A percentile compares a stretch with the other conserved stretches of the same genome.
phyloP scores from a whole-genome alignment of 139 green algal species.

The Chlorella ohadii region DNA sequence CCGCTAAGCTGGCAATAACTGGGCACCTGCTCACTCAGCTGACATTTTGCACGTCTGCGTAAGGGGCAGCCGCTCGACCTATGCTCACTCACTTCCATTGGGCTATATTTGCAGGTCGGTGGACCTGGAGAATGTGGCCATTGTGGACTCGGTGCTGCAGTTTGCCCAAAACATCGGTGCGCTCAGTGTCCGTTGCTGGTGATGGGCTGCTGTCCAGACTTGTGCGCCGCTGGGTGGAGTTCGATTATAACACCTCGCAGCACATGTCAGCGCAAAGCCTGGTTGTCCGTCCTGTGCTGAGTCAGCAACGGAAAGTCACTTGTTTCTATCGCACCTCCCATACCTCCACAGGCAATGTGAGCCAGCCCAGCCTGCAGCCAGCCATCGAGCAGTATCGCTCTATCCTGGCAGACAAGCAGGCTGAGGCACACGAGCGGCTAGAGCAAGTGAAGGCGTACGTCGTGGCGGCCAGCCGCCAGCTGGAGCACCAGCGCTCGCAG shows the following conservation, averaged over 20 bases:
- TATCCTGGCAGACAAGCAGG: constrained; percentile 20
- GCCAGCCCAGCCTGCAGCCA: constrained; percentile 15
- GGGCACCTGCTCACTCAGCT: too few species aligned
- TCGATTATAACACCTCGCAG: too few species aligned
- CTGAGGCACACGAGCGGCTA: constrained; percentile 26
- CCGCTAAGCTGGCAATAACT: too few species aligned
- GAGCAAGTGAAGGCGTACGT: constrained; percentile 16
- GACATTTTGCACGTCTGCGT: too few species aligned
- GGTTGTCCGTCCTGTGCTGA: too few species aligned
- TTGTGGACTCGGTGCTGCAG: constrained; percentile 20
- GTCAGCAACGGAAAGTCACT: too few species aligned
- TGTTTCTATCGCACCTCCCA: neutral
- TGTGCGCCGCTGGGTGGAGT: too few species aligned
- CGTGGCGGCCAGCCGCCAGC: constrained; percentile 6
- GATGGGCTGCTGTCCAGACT: too few species aligned
- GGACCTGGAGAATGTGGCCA: constrained; percentile 19
- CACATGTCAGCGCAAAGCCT: too few species aligned
- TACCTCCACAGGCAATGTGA: neutral
- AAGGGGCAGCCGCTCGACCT: too few species aligned
- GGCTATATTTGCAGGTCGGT: constrained; percentile 20
- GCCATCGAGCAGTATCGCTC: constrained; percentile 11
- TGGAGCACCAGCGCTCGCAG: constrained; percentile 28
- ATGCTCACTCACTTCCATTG: too few species aligned
- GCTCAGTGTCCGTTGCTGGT: too few species aligned
- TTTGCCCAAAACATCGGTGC: constrained; percentile 18